Evolutionary conservation across 2,329 filamentous ascomycete species (phyloP).

Genomic region (Plenodomus biglobosus): DNA sequence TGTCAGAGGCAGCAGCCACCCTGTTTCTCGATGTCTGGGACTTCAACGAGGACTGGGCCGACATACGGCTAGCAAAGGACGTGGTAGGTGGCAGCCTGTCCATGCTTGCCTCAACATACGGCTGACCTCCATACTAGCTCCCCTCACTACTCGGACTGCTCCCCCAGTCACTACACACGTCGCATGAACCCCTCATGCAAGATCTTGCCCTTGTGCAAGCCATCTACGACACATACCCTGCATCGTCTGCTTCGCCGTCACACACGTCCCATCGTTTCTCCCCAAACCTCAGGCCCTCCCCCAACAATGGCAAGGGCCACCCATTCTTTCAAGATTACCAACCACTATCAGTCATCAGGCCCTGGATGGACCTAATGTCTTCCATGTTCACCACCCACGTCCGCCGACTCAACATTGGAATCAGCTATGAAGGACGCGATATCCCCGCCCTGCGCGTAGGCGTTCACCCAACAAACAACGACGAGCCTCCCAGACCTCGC

Average conservation of each 20-base stretch:
- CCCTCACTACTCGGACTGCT: constrained; percentile 77
- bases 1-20: constrained; percentile 71
- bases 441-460: constrained; percentile 82
- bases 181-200: constrained; percentile 75
- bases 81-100: constrained; percentile 47
- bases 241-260: constrained; percentile 38
- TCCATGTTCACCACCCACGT: constrained; percentile 88
- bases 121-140: constrained; percentile 41
- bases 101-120: not conserved
- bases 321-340: constrained; percentile 94
- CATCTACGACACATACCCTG: constrained; percentile 74
- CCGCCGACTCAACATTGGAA: constrained; percentile 72
- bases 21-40: constrained; percentile 92
- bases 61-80: constrained; percentile 76
- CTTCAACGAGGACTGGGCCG: constrained; percentile 77
- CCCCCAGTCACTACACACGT: constrained; percentile 69
- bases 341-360: constrained; percentile 77
- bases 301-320: constrained; percentile 52
- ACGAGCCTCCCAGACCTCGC: constrained; percentile 54
- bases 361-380: constrained; percentile 87
- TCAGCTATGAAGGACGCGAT: constrained; percentile 82
- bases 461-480: constrained; percentile 54
- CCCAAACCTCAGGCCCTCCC: constrained; percentile 29
- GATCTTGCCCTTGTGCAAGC: constrained; percentile 69
- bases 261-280: constrained; percentile 30